Conservation (phyloP, 176 grass and related monocot genomes). For the Raddia distichophylla region DNA sequence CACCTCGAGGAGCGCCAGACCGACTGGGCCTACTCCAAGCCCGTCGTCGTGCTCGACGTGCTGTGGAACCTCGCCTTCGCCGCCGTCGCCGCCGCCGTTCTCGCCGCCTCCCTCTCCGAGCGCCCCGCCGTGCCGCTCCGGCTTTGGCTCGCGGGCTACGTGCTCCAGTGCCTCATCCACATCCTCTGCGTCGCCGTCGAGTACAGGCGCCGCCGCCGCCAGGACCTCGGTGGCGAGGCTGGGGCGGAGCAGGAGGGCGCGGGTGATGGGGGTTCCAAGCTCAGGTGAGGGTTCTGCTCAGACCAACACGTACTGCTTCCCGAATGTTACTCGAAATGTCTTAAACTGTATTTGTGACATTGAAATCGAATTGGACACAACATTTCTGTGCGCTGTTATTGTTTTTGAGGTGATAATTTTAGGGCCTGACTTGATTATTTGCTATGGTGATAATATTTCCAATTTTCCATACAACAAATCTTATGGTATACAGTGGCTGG, state of each 20-base stretch:
- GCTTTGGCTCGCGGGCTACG: slow-evolving; percentile 60
- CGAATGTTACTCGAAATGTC: neutral
- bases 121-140: slow-evolving; percentile 55
- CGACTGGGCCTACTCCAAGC: slow-evolving; percentile 91
- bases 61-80: slow-evolving; percentile 81
- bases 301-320: neutral
- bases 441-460: neutral
- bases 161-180: slow-evolving; percentile 67
- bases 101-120: slow-evolving; percentile 48
- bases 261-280: slow-evolving; percentile 52
- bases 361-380: slow-evolving; percentile 11
- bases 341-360: neutral
- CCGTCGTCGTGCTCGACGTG: slow-evolving; percentile 81
- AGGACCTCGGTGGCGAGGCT: neutral
- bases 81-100: slow-evolving; percentile 59
- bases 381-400: neutral
- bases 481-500: too few relatives aligned
- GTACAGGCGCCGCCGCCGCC: slow-evolving; percentile 50
- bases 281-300: slow-evolving; percentile 47
- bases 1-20: slow-evolving; percentile 76
- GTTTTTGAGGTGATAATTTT: neutral
- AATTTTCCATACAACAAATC: neutral
- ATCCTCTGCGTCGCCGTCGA: slow-evolving; percentile 64
- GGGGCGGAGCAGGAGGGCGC: slow-evolving; percentile 24
- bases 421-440: neutral